A percentile compares a stretch with the other conserved stretches of the same genome.
phyloP scores from a whole-genome alignment of 148 eudicot genomes.

The Diospyros lotus region DNA sequence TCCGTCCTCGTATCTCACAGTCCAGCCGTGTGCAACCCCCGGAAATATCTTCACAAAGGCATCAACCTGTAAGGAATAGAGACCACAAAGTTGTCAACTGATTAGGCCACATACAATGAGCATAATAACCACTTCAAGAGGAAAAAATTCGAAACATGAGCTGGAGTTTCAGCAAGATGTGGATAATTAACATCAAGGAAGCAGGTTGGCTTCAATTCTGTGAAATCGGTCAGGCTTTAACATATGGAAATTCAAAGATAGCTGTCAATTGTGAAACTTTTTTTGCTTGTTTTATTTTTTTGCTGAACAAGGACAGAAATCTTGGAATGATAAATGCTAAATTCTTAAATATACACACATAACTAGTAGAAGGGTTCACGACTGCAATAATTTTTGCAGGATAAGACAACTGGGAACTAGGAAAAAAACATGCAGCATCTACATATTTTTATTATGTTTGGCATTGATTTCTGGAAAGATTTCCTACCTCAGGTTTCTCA shows the following conservation, averaged over 20 bases:
- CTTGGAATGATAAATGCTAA: too few species aligned
- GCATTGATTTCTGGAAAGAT: neutral
- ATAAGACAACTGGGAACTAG: neutral
- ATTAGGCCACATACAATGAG: neutral
- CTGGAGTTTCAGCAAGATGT: neutral
- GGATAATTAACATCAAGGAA: too few species aligned
- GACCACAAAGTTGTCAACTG: neutral
- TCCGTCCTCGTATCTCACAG: conserved; percentile 41
- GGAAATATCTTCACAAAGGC: conserved; percentile 48
- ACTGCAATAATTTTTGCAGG: neutral
- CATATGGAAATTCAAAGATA: too few species aligned
- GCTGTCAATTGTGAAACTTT: too few species aligned
- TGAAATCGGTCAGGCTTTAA: too few species aligned
- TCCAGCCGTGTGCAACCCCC: conserved; percentile 59
- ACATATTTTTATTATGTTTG: neutral
- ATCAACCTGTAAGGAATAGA: conserved; percentile 28
- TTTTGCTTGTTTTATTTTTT: too few species aligned
- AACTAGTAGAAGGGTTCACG: neutral
- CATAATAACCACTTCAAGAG: neutral
- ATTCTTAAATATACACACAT: too few species aligned
- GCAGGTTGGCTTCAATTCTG: too few species aligned
- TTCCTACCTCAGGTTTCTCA: conserved; percentile 50
- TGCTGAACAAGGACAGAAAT: too few species aligned
- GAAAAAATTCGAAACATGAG: neutral
- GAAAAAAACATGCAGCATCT: neutral